Conservation (phyloP, 2,329 filamentous ascomycete species). For the Alternaria viburni region DNA sequence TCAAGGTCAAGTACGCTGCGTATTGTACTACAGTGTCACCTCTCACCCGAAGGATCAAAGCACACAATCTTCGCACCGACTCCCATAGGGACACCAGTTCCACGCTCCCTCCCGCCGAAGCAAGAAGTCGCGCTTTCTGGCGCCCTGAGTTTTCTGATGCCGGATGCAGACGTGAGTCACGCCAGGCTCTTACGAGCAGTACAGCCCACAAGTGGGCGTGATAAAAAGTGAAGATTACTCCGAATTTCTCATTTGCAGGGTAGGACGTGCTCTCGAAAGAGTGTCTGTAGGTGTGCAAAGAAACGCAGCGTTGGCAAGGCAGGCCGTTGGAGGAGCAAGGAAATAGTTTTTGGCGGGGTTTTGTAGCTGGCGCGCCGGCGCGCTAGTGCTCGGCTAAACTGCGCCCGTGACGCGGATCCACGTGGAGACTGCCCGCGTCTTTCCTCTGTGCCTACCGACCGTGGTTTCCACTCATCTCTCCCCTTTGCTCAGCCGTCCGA, state of each 20-base stretch:
- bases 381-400: slow-evolving; percentile 27
- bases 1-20: slow-evolving; percentile 72
- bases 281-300: slow-evolving; percentile 82
- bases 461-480: background rate
- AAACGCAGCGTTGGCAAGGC: slow-evolving; percentile 93
- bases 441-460: background rate
- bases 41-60: slow-evolving; percentile 55
- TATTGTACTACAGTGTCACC: slow-evolving; percentile 93
- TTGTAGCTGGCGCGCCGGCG: slow-evolving; percentile 37
- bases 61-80: slow-evolving; percentile 93
- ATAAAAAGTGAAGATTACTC: slow-evolving; percentile 84
- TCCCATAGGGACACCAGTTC: slow-evolving; percentile 73
- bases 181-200: slow-evolving; percentile 87
- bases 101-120: slow-evolving; percentile 27
- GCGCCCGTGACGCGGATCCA: slow-evolving; percentile 8
- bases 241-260: slow-evolving; percentile 95
- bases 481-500: background rate
- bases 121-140: slow-evolving; percentile 31
- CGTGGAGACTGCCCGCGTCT: background rate
- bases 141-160: slow-evolving; percentile 89
- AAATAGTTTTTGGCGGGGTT: slow-evolving; percentile 48
- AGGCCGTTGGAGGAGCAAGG: slow-evolving; percentile 67
- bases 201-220: slow-evolving; percentile 51
- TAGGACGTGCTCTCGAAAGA: slow-evolving; percentile 37
- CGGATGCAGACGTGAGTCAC: slow-evolving; percentile 82